A percentile compares a stretch with the other conserved stretches of the same genome.
Conservation (phyloP, 306 rosid genomes). For the Quercus robur region DNA sequence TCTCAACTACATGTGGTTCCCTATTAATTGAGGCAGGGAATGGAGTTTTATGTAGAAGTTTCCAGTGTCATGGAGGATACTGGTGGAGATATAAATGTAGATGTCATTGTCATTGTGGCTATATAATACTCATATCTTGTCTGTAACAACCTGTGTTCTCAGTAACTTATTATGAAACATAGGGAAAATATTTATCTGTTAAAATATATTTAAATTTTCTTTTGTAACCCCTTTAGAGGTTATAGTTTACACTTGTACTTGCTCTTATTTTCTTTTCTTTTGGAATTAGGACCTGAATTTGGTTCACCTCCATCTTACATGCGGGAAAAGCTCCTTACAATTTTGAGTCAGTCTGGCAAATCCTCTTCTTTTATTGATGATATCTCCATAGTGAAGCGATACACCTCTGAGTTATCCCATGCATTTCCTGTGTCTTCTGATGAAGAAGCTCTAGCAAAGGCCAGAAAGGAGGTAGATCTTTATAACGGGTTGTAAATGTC, state of each 20-base stretch:
- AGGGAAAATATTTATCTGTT: background rate
- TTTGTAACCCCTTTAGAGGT: background rate
- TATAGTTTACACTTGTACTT: background rate
- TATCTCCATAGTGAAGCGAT: slow-evolving; percentile 73
- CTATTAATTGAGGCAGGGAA: background rate
- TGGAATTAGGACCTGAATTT: slow-evolving; percentile 78
- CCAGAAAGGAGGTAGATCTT: slow-evolving; percentile 68
- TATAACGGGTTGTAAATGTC: slow-evolving; percentile 4
- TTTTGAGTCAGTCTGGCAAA: slow-evolving; percentile 72
- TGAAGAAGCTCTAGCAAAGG: slow-evolving; percentile 77
- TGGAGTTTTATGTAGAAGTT: background rate
- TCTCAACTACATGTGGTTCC: background rate
- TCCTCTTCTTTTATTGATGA: slow-evolving; percentile 76
- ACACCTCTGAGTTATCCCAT: slow-evolving; percentile 71
- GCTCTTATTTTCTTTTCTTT: slow-evolving; percentile 9
- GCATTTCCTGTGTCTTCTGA: slow-evolving; percentile 82
- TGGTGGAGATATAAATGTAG: background rate
- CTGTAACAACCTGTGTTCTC: background rate
- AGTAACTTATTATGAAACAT: background rate
- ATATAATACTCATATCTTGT: too few species aligned
- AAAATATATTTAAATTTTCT: background rate
- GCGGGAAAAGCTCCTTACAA: slow-evolving; percentile 66
- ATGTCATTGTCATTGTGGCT: background rate
- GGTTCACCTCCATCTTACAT: slow-evolving; percentile 76
- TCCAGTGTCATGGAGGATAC: background rate